Percentiles rank a stretch among this genome's conserved stretches.
These are phyloP conservation scores for Themeda triandra DNA, from an alignment of 176 grass and related monocot genomes.

Conservation along the genomic window DNA sequence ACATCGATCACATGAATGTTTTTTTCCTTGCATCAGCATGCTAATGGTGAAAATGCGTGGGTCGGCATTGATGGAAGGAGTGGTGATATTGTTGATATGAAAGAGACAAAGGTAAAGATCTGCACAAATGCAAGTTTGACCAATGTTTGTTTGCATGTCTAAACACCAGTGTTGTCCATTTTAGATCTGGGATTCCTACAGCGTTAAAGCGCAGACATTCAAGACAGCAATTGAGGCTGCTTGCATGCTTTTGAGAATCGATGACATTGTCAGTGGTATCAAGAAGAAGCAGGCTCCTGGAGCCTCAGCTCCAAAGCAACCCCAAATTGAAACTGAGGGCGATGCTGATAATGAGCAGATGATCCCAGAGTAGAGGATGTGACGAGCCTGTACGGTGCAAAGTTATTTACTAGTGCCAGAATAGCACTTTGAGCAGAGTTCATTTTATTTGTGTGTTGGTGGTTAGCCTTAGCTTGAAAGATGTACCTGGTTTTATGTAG, in stretches of 20 bases:
- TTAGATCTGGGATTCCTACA: slow-evolving; percentile 98
- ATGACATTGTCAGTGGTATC: slow-evolving; percentile 96
- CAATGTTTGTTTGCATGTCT: not conserved
- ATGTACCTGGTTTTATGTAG: slow-evolving; percentile 12
- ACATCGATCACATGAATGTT: not conserved
- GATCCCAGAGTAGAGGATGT: slow-evolving; percentile 71
- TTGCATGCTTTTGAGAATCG: slow-evolving; percentile 94
- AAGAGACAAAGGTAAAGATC: slow-evolving; percentile 75
- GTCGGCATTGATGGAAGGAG: slow-evolving; percentile 83
- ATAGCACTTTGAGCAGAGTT: slow-evolving; percentile 10
- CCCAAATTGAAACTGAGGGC: slow-evolving; percentile 80
- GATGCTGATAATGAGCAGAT: slow-evolving; percentile 96
- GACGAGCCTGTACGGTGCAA: not conserved
- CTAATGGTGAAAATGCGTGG: slow-evolving; percentile 91
- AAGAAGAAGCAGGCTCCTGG: slow-evolving; percentile 89
- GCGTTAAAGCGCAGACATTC: slow-evolving; percentile 93
- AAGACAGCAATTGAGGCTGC: slow-evolving; percentile 97
- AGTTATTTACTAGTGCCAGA: slow-evolving; percentile 17
- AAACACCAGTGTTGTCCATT: not conserved
- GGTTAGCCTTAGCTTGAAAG: slow-evolving; percentile 7
- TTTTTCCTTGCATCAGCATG: slow-evolving; percentile 55
- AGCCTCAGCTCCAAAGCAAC: slow-evolving; percentile 55
- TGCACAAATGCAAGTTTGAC: not conserved
- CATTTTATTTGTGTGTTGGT: slow-evolving; percentile 2
- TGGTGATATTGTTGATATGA: slow-evolving; percentile 93